Percentiles rank a stretch among this genome's conserved stretches.
Conservation (phyloP, 129 eudicot species). For the Centaurea solstitialis region DNA sequence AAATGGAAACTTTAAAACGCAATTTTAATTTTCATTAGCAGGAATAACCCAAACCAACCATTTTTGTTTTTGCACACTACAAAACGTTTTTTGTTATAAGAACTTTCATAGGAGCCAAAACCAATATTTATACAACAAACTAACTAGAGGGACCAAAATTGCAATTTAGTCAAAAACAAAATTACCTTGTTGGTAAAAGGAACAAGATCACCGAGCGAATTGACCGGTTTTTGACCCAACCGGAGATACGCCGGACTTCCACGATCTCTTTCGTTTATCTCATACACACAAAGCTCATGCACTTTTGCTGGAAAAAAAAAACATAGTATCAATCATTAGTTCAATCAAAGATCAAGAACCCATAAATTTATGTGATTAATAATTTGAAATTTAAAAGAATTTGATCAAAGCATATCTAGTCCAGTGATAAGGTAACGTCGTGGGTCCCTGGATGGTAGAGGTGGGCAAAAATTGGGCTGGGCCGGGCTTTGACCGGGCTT, state of each 20-base stretch:
- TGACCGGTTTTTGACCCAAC: slow-evolving; percentile 74
- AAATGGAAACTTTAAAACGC: no score
- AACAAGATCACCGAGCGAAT: slow-evolving; percentile 82
- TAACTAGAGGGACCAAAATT: background rate
- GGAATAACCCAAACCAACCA: no score
- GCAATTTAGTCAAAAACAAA: background rate
- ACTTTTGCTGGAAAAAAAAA: slow-evolving; percentile 53
- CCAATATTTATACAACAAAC: background rate
- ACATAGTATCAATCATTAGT: background rate
- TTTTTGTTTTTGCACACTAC: no score
- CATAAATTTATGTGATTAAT: background rate
- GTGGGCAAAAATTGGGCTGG: no score
- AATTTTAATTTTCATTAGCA: no score
- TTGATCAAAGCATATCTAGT: no score
- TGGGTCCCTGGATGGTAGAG: no score
- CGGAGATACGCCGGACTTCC: slow-evolving; percentile 89
- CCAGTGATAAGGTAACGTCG: no score
- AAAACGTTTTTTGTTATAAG: background rate
- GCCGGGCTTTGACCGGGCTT: no score
- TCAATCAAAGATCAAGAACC: background rate
- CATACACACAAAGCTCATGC: slow-evolving; percentile 72
- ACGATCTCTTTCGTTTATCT: slow-evolving; percentile 91
- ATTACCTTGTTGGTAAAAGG: slow-evolving; percentile 81
- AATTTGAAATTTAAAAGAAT: background rate
- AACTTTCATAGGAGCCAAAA: background rate